Evolutionary conservation across 2,329 filamentous ascomycete species (phyloP).

Genomic region (Aspergillus uvarum): DNA sequence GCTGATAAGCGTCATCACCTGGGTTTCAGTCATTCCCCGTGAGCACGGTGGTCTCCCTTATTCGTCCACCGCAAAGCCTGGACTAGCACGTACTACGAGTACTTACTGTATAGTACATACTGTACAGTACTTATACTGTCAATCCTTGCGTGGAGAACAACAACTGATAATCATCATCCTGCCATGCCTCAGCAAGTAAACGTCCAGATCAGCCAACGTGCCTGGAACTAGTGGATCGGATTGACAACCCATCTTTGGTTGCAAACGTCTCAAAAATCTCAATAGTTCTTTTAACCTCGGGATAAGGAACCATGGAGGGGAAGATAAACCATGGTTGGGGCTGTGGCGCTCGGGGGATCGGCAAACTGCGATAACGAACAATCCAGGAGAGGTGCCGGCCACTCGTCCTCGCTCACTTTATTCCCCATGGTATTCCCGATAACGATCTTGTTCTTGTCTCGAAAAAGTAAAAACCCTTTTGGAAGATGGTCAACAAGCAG

Average conservation of each 20-base stretch:
- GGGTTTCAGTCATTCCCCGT: background rate
- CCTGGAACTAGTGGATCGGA: constrained; percentile 2
- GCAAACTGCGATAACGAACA: constrained; percentile 4
- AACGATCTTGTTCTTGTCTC: background rate
- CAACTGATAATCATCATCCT: background rate
- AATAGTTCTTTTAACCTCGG: background rate
- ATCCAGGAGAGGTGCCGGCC: background rate
- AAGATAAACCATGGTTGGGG: constrained; percentile 5
- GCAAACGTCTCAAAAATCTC: background rate
- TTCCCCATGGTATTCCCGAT: background rate
- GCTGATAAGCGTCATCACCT: background rate
- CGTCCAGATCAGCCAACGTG: constrained; percentile 6
- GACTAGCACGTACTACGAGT: background rate
- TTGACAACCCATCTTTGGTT: background rate
- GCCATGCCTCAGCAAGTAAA: constrained; percentile 2
- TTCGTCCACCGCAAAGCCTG: background rate
- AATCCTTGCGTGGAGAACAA: background rate
- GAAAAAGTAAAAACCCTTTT: background rate
- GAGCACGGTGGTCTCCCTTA: background rate
- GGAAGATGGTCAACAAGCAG: background rate
- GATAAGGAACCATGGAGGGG: background rate
- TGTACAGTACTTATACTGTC: background rate
- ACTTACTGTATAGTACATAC: background rate
- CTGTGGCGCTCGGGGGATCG: constrained; percentile 9
- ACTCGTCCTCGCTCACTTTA: background rate